A percentile compares a stretch with the other conserved stretches of the same genome.
phyloP scores from a whole-genome alignment of 768 basidiomycete species.

The Psilocybe cubensis region DNA sequence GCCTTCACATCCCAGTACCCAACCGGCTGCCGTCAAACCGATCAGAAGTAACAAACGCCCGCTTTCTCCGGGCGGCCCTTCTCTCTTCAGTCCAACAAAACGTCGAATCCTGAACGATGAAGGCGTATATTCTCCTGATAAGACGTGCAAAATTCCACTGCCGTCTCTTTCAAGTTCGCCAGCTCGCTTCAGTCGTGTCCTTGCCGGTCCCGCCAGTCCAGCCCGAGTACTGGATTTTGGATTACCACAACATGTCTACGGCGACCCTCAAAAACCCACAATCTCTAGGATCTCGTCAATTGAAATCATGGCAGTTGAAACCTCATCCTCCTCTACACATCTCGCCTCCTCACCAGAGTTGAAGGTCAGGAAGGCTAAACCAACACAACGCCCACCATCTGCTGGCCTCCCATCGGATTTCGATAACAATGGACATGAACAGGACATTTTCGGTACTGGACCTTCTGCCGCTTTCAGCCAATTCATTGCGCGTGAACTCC shows the following conservation, averaged over 20 bases:
- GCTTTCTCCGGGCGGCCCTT: constrained; percentile 55
- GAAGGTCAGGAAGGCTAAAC: constrained; percentile 14
- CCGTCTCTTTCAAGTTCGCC: constrained; percentile 32
- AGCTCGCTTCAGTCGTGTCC: constrained; percentile 45
- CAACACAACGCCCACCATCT: not conserved
- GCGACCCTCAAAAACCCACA: constrained; percentile 25
- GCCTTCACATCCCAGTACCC: constrained; percentile 32
- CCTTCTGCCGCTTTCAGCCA: constrained; percentile 19
- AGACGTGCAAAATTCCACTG: constrained; percentile 39
- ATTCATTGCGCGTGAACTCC: constrained; percentile 39
- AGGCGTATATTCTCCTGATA: constrained; percentile 45
- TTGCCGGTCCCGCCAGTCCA: constrained; percentile 42
- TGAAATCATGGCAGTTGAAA: constrained; percentile 25
- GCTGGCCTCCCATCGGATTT: not conserved
- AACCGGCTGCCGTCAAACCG: constrained; percentile 28
- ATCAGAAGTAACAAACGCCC: constrained; percentile 58
- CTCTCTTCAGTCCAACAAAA: constrained; percentile 64
- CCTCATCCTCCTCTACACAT: constrained; percentile 19
- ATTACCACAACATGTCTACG: constrained; percentile 30
- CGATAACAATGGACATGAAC: constrained; percentile 2
- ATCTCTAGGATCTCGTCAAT: constrained; percentile 11
- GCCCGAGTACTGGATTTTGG: constrained; percentile 60
- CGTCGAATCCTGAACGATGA: constrained; percentile 66
- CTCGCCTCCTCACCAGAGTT: constrained; percentile 35
- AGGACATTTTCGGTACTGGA: constrained; percentile 14